Conservation (phyloP, 306 rosid species). For the Quercus variabilis region DNA sequence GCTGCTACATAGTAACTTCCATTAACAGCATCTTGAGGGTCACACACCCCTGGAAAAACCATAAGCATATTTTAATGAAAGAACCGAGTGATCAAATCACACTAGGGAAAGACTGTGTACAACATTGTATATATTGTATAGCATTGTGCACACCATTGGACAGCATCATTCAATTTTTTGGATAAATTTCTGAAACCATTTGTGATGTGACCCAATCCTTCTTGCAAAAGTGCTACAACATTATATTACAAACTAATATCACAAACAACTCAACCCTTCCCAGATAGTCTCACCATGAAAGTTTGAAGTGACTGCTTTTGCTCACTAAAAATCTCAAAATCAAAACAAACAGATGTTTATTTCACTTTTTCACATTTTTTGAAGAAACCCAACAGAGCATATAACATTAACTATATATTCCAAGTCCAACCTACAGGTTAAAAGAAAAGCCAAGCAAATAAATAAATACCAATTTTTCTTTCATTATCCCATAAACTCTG, state of each 20-base stretch:
- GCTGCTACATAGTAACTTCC: conserved; percentile 21
- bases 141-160: not conserved
- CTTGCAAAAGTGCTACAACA: not conserved
- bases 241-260: not conserved
- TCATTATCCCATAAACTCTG: not conserved
- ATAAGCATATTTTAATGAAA: conserved; percentile 3
- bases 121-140: too few relatives aligned
- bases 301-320: too few relatives aligned
- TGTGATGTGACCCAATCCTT: not conserved
- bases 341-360: too few relatives aligned
- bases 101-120: not conserved
- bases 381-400: too few relatives aligned
- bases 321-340: too few relatives aligned
- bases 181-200: not conserved
- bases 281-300: not conserved
- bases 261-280: not conserved
- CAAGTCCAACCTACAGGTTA: too few relatives aligned
- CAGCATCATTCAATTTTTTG: not conserved
- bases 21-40: conserved; percentile 26
- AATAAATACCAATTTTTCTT: not conserved
- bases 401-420: too few relatives aligned
- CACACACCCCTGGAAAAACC: conserved; percentile 48
- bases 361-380: too few relatives aligned
- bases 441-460: not conserved
- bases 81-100: not conserved